A percentile compares a stretch with the other conserved stretches of the same genome.
phyloP scores from a whole-genome alignment of 2,329 filamentous ascomycete genomes.

The Aspergillus glaucus region DNA sequence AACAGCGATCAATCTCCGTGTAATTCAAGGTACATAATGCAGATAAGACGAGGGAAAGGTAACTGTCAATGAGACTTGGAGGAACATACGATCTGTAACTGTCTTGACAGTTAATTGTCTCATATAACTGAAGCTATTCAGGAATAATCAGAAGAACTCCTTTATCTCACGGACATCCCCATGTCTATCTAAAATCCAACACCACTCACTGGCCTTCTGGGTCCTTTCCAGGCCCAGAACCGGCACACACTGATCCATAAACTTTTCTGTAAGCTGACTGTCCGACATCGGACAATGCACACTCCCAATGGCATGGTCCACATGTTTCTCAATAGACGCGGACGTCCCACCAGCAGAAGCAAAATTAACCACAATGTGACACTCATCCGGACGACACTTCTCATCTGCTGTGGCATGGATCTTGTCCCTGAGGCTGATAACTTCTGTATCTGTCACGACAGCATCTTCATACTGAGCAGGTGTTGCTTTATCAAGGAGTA shows the following conservation, averaged over 20 bases:
- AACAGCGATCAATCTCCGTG: too few species aligned
- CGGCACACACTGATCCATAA: constrained; percentile 41
- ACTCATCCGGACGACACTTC: constrained; percentile 38
- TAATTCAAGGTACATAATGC: not conserved
- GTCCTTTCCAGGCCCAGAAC: constrained; percentile 37
- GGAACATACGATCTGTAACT: too few species aligned
- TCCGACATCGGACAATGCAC: constrained; percentile 45
- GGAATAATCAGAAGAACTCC: constrained; percentile 6
- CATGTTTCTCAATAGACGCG: constrained; percentile 37
- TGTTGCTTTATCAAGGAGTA: constrained; percentile 47
- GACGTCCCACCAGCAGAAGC: constrained; percentile 24
- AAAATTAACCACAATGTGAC: constrained; percentile 33
- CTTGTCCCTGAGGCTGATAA: constrained; percentile 41
- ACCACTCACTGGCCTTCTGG: constrained; percentile 27
- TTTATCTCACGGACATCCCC: constrained; percentile 25
- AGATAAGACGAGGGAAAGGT: too few species aligned
- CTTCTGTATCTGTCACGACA: constrained; percentile 38
- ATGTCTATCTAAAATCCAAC: constrained; percentile 27
- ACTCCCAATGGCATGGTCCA: constrained; percentile 48
- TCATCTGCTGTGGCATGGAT: constrained; percentile 41
- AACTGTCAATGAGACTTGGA: too few species aligned
- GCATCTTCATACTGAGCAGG: constrained; percentile 47
- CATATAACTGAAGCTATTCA: too few species aligned
- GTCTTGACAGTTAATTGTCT: too few species aligned
- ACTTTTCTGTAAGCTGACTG: constrained; percentile 43